These are phyloP conservation scores for Phaeomoniella chlamydospora DNA, from an alignment of 2,329 filamentous ascomycete species.

Conservation along the genomic window DNA sequence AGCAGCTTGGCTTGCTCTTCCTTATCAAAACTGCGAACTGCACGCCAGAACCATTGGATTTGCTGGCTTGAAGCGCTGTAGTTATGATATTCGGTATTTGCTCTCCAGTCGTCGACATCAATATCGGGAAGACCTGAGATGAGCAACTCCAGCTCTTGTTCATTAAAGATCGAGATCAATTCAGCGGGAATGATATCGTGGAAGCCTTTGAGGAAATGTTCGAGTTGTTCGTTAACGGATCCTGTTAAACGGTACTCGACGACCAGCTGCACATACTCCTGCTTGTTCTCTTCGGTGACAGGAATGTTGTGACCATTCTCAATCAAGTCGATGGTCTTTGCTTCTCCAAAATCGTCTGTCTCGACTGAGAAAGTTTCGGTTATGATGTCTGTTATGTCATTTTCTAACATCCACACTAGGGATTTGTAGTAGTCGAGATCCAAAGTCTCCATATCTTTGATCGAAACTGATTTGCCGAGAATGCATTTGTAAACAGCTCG, in stretches of 20 bases:
- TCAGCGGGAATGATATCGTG: conserved; percentile 95
- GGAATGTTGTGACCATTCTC: conserved; percentile 79
- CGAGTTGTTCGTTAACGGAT: conserved; percentile 87
- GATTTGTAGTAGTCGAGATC: conserved; percentile 99
- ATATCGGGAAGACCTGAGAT: conserved; percentile 97
- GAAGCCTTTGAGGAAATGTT: conserved; percentile 86
- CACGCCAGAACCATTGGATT: conserved; percentile 99
- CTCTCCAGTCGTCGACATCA: conserved; percentile 97
- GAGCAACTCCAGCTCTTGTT: conserved; percentile 89
- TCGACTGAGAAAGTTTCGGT: conserved; percentile 93
- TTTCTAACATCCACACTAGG: conserved; percentile 93
- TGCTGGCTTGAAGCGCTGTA: conserved; percentile 89
- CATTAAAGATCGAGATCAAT: conserved; percentile 92
- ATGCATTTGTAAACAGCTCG: conserved; percentile 97
- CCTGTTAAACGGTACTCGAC: conserved; percentile 87
- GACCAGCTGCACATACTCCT: conserved; percentile 87
- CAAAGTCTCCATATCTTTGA: conserved; percentile 99
- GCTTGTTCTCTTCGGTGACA: conserved; percentile 96
- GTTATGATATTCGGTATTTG: conserved; percentile 97
- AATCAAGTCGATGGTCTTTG: conserved; percentile 72
- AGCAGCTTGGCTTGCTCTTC: conserved; percentile 94
- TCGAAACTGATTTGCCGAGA: conserved; percentile 81
- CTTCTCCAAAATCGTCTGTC: conserved; percentile 85
- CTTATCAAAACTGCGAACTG: conserved; percentile 92
- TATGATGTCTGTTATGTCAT: conserved; percentile 96